Evolutionary conservation across 2,329 filamentous ascomycete species (phyloP).

Genomic region (Cryphonectria nitschkei): DNA sequence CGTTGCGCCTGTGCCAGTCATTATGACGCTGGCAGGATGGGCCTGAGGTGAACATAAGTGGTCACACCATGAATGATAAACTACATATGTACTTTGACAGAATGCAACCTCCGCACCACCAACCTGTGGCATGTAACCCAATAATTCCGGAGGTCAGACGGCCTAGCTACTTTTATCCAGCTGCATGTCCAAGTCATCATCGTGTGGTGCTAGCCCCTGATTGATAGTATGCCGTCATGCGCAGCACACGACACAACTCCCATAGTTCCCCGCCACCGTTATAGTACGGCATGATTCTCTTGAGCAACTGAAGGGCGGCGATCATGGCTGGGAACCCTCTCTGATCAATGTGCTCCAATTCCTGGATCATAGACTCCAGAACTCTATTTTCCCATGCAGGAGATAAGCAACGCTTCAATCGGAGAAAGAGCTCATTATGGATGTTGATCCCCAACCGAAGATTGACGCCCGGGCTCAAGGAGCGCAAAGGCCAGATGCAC

Average conservation of each 20-base stretch:
- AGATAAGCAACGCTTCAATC: background rate
- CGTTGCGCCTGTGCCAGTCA: slow-evolving; percentile 10
- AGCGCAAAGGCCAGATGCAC: background rate
- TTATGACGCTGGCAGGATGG: slow-evolving; percentile 3
- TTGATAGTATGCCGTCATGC: background rate
- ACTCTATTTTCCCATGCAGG: background rate
- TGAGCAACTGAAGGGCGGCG: background rate
- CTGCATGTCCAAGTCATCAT: background rate
- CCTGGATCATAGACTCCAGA: background rate
- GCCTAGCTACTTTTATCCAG: slow-evolving; percentile 11
- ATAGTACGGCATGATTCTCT: background rate
- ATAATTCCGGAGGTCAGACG: background rate
- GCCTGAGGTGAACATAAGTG: background rate
- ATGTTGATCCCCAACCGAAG: background rate
- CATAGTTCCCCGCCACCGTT: background rate
- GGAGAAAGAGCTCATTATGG: background rate
- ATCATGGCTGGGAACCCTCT: background rate
- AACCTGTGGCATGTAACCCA: background rate
- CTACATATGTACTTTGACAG: too few species aligned
- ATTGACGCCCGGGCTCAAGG: background rate
- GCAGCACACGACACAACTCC: background rate
- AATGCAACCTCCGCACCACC: background rate
- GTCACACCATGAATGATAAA: background rate
- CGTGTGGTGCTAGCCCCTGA: background rate
- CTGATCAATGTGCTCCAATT: background rate